phyloP scores from a whole-genome alignment of 139 green algal species.

The Pedinophyceae sp. region DNA sequence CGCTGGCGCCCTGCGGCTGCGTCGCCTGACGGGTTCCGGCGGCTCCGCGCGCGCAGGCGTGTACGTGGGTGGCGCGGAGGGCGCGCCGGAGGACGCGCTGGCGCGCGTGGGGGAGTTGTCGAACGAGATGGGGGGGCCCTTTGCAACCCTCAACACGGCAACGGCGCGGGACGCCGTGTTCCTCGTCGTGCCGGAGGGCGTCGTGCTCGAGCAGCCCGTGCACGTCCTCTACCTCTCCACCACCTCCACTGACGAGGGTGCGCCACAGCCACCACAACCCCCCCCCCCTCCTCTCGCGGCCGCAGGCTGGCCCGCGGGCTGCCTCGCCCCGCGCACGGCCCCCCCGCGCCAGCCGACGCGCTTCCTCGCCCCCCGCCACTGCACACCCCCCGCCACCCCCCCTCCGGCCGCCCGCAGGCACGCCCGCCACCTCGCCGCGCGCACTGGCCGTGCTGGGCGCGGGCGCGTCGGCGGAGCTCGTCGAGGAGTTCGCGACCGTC shows the following conservation, averaged over 20 bases:
- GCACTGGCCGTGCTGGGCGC: background rate
- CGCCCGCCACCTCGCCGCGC: no score
- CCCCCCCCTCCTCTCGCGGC: constrained; percentile 14
- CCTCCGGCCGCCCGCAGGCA: no score
- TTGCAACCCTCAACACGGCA: constrained; percentile 55
- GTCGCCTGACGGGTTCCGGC: background rate
- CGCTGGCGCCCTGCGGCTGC: background rate
- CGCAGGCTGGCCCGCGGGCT: background rate
- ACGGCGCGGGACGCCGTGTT: constrained; percentile 38
- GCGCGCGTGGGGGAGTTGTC: constrained; percentile 34
- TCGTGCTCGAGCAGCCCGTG: constrained; percentile 29
- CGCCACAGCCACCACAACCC: constrained; percentile 10
- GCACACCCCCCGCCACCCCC: no score
- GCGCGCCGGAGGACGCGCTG: constrained; percentile 26
- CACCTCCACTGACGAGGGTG: background rate
- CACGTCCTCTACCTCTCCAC: constrained; percentile 49
- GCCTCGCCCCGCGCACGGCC: background rate
- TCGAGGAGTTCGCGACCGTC: constrained; percentile 53
- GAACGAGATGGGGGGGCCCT: constrained; percentile 33
- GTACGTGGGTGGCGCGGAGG: constrained; percentile 37
- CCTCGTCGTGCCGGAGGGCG: constrained; percentile 29
- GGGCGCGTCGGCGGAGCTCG: constrained; percentile 28
- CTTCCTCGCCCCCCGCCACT: no score
- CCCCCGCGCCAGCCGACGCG: no score
- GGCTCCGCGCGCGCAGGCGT: constrained; percentile 23